A percentile compares a stretch with the other conserved stretches of the same genome.
These are phyloP conservation scores for Talaromyces liani DNA, from an alignment of 495 filamentous ascomycete species.

Conservation along the genomic window DNA sequence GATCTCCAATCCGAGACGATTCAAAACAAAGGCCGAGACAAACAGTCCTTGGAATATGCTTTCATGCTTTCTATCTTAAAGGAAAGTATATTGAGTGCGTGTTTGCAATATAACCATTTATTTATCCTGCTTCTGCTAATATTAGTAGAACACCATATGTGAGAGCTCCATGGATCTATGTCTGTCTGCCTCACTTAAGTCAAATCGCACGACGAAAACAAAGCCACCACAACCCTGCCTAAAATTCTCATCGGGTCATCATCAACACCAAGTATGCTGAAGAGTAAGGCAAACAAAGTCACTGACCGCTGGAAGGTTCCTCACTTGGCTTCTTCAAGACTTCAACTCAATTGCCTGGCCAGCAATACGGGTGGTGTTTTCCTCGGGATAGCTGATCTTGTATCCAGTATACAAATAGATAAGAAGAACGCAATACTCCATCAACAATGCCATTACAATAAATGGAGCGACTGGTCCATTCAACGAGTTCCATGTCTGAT, in stretches of 20 bases:
- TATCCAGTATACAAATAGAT: conserved; percentile 22
- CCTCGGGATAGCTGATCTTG: conserved; percentile 10
- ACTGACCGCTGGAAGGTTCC: not conserved
- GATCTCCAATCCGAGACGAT: too few relatives aligned
- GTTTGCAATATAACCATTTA: not conserved
- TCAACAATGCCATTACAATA: conserved; percentile 22
- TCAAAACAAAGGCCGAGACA: too few relatives aligned
- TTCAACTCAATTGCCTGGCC: not conserved
- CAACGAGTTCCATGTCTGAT: conserved; percentile 17
- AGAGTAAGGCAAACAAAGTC: not conserved
- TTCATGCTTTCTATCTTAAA: not conserved
- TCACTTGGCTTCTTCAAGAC: not conserved
- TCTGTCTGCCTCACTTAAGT: not conserved
- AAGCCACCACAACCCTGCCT: not conserved
- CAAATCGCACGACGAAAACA: not conserved
- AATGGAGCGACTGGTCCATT: conserved; percentile 18
- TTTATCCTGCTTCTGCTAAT: not conserved
- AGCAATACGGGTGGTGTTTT: not conserved
- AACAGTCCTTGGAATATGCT: too few relatives aligned
- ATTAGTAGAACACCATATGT: not conserved
- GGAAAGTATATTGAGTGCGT: not conserved
- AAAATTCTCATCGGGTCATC: not conserved
- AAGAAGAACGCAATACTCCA: conserved; percentile 23
- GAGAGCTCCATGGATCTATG: not conserved
- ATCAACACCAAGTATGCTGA: not conserved